Evolutionary conservation across 306 rosid species (phyloP).

Genomic region (Vigna unguiculata): DNA sequence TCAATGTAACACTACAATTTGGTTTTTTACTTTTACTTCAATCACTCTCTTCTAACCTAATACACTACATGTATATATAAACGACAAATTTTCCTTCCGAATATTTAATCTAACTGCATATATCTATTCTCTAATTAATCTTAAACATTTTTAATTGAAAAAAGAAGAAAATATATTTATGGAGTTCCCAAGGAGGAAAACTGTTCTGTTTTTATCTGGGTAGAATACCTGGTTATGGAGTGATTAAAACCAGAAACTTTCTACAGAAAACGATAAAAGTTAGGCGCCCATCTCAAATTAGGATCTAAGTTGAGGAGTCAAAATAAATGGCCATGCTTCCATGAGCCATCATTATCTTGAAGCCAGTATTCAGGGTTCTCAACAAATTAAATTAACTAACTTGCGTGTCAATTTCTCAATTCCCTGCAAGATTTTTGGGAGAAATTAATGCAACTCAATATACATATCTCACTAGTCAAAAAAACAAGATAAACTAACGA

Average conservation of each 20-base stretch:
- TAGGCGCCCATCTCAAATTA: constrained; percentile 40
- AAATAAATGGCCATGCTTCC: neutral
- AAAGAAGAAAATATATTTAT: neutral
- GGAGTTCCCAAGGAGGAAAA: too few species aligned
- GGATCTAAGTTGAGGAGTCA: constrained; percentile 29
- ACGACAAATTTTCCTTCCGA: too few species aligned
- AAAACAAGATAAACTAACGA: neutral
- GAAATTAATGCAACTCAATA: neutral
- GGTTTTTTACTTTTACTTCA: too few species aligned
- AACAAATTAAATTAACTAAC: constrained; percentile 20
- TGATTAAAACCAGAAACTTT: neutral
- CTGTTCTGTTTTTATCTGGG: neutral
- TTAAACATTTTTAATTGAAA: neutral
- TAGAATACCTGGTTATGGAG: neutral
- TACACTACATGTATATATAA: too few species aligned
- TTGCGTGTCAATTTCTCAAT: neutral
- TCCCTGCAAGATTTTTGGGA: constrained; percentile 27
- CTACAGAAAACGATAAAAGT: constrained; percentile 35
- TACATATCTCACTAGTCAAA: constrained; percentile 10
- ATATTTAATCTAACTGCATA: too few species aligned
- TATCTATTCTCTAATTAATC: too few species aligned
- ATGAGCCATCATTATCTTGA: constrained; percentile 26
- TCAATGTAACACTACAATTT: neutral
- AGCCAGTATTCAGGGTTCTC: neutral
- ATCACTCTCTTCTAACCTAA: too few species aligned